phyloP scores from a whole-genome alignment of 202 grass and related monocot species.

The Setaria italica region DNA sequence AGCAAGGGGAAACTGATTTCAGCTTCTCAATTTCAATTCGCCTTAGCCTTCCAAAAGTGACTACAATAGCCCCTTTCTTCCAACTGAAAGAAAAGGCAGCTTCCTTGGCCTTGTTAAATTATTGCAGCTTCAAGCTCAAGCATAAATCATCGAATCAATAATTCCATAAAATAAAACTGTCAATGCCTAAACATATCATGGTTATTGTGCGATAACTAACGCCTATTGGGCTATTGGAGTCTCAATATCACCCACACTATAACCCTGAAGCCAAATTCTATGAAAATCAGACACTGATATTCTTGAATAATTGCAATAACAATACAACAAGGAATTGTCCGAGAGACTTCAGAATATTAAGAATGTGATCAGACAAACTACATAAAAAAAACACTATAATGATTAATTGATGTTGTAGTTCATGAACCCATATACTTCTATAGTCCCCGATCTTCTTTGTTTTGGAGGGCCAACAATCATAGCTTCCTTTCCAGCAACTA shows the following conservation, averaged over 20 bases:
- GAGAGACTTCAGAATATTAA: neutral
- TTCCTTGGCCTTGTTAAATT: constrained; percentile 1
- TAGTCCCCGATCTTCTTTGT: neutral
- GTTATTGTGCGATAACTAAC: neutral
- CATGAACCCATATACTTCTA: neutral
- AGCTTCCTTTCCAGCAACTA: constrained; percentile 25
- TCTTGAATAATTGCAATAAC: neutral
- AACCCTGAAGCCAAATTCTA: neutral
- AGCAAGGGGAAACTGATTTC: no score
- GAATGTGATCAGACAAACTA: neutral
- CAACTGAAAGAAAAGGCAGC: neutral
- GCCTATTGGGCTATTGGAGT: neutral
- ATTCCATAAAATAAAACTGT: neutral
- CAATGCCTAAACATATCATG: no score
- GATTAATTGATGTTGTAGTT: neutral
- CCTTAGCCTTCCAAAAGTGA: no score
- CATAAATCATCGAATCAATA: neutral
- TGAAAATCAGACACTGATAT: neutral
- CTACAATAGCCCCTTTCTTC: neutral
- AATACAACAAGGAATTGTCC: neutral
- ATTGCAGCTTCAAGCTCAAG: neutral
- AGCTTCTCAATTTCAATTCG: no score
- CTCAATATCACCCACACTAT: no score
- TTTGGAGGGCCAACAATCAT: constrained; percentile 28
- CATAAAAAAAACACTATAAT: neutral